phyloP scores from a whole-genome alignment of 2,329 filamentous ascomycete genomes.

The Cercospora sp. region DNA sequence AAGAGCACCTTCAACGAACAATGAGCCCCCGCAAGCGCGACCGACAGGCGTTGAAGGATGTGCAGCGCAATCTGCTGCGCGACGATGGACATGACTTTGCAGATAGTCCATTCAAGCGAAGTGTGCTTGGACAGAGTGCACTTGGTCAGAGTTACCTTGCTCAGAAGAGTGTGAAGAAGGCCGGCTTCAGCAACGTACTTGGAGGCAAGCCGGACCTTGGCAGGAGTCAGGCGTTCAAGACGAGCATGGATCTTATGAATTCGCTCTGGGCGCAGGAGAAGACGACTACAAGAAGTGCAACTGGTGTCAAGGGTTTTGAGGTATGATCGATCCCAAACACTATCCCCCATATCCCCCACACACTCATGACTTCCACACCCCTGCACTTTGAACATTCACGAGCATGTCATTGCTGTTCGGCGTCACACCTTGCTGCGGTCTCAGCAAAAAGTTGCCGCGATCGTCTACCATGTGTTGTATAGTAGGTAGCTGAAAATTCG shows the following conservation, averaged over 20 bases:
- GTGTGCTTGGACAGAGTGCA: conserved; percentile 36
- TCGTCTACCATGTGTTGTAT: conserved; percentile 20
- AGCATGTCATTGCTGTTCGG: conserved; percentile 13
- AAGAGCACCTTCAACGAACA: conserved; percentile 88
- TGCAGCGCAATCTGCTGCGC: conserved; percentile 58
- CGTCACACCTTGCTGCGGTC: conserved; percentile 21
- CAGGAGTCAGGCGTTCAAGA: conserved; percentile 67
- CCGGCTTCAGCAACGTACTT: conserved; percentile 26
- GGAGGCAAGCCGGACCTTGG: conserved; percentile 24
- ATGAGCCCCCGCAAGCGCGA: conserved; percentile 93
- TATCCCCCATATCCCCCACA: conserved; percentile 24
- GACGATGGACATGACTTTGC: conserved; percentile 37
- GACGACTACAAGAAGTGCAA: conserved; percentile 30
- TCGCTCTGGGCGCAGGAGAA: conserved; percentile 78
- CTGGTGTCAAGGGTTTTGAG: conserved; percentile 54
- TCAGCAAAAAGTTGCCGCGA: neutral
- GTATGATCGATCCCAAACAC: conserved; percentile 66
- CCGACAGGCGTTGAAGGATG: conserved; percentile 69
- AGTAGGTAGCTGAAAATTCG: conserved; percentile 40
- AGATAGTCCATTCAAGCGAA: conserved; percentile 61
- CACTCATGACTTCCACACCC: conserved; percentile 5
- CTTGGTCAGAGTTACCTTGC: conserved; percentile 43
- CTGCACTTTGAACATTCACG: neutral
- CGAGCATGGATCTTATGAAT: conserved; percentile 94
- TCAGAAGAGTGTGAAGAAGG: conserved; percentile 39